Conservation (phyloP, 768 basidiomycete genomes). For the Lepiota venenata region DNA sequence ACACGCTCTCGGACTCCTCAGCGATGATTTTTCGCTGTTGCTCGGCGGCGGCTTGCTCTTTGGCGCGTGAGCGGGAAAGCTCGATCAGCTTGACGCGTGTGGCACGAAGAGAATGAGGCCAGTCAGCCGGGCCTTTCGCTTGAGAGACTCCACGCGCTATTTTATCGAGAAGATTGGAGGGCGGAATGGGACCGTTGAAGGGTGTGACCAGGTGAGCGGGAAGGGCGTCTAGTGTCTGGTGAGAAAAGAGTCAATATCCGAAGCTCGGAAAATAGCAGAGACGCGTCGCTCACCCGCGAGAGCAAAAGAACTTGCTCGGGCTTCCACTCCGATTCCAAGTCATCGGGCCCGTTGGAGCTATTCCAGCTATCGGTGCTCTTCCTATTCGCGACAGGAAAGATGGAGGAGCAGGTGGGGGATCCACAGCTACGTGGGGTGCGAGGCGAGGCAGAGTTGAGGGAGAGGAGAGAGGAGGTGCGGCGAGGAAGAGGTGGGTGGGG, state of each 20-base stretch:
- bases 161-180: conserved; percentile 84
- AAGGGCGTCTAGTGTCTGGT: conserved; percentile 77
- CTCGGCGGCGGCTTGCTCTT: conserved; percentile 38
- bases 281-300: conserved; percentile 47
- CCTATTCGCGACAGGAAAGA: conserved; percentile 48
- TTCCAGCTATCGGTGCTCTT: conserved; percentile 86
- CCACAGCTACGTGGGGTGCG: conserved; percentile 59
- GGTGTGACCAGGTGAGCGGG: conserved; percentile 84
- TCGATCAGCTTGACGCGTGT: conserved; percentile 83
- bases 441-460: conserved; percentile 42
- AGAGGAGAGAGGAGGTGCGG: conserved; percentile 48
- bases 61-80: conserved; percentile 63
- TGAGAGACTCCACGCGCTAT: conserved; percentile 74
- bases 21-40: conserved; percentile 38
- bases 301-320: conserved; percentile 68
- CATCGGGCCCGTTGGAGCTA: conserved; percentile 64
- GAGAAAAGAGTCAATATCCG: conserved; percentile 7
- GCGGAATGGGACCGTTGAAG: conserved; percentile 80
- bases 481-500: conserved; percentile 54
- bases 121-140: conserved; percentile 73
- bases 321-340: conserved; percentile 70
- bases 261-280: conserved; percentile 12
- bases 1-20: conserved; percentile 47
- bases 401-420: conserved; percentile 50
- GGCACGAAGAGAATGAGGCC: conserved; percentile 80